These are phyloP conservation scores for Acacia acuminata DNA, from an alignment of 306 rosid species.

Conservation along the genomic window DNA sequence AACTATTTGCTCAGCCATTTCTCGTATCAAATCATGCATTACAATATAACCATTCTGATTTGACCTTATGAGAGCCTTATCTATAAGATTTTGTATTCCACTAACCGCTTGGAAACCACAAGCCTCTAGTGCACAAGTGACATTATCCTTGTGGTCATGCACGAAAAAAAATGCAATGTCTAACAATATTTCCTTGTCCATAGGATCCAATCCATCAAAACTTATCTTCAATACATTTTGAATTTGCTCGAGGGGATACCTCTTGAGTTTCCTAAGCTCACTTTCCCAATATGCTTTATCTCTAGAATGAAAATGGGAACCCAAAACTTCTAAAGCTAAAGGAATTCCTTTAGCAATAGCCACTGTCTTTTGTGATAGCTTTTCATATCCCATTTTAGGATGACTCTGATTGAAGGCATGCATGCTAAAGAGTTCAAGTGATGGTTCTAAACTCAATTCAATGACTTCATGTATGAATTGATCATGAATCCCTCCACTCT, in stretches of 20 bases:
- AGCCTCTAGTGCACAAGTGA: background rate
- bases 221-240: background rate
- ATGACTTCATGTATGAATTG: background rate
- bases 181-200: background rate
- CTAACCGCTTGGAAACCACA: background rate
- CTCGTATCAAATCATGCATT: background rate
- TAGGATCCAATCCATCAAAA: background rate
- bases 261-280: background rate
- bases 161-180: background rate
- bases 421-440: background rate
- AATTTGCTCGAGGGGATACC: background rate
- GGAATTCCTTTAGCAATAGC: background rate
- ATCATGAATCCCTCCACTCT: background rate
- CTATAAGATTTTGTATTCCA: background rate
- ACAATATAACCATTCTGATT: rapidly evolving
- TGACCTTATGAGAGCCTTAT: background rate
- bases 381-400: background rate
- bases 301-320: background rate
- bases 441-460: background rate
- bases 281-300: too few relatives aligned
- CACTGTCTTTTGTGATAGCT: background rate
- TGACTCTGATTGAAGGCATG: background rate
- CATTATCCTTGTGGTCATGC: too few relatives aligned
- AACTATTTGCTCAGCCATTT: background rate
- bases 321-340: background rate